phyloP scores from a whole-genome alignment of 176 grass and related monocot species.

The Oryza longistaminata region DNA sequence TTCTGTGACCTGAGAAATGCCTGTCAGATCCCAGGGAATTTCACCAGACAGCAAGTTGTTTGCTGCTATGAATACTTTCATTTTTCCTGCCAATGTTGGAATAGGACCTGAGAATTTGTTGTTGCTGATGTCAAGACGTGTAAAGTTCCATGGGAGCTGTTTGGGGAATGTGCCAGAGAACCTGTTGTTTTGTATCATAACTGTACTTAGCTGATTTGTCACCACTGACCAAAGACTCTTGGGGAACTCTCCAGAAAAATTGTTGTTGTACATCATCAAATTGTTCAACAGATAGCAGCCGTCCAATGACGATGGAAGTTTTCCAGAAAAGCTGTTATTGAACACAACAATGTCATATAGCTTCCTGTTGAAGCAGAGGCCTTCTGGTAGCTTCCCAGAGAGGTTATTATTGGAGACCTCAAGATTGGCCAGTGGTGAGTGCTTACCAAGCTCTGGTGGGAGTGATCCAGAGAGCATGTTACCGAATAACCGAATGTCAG shows the following conservation, averaged over 20 bases:
- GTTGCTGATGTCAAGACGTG: slow-evolving; percentile 49
- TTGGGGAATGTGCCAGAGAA: slow-evolving; percentile 51
- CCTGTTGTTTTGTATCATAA: slow-evolving; percentile 56
- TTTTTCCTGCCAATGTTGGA: slow-evolving; percentile 21
- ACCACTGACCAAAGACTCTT: slow-evolving; percentile 40
- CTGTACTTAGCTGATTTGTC: slow-evolving; percentile 13
- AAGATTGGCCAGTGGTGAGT: slow-evolving; percentile 48
- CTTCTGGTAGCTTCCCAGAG: slow-evolving; percentile 44
- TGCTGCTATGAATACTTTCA: slow-evolving; percentile 45
- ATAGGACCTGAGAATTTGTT: slow-evolving; percentile 55
- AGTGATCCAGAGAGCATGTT: slow-evolving; percentile 52
- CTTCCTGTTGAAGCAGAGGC: slow-evolving; percentile 45
- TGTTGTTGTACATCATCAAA: slow-evolving; percentile 58
- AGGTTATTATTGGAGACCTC: slow-evolving; percentile 49
- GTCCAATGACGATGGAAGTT: slow-evolving; percentile 41
- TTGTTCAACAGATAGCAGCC: slow-evolving; percentile 26
- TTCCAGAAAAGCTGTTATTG: slow-evolving; percentile 56
- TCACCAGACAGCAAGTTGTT: slow-evolving; percentile 56
- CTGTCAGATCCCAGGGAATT: slow-evolving; percentile 45
- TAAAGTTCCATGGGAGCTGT: slow-evolving; percentile 42
- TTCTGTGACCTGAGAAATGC: slow-evolving; percentile 24
- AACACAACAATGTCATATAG: slow-evolving; percentile 49
- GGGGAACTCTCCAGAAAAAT: slow-evolving; percentile 55
- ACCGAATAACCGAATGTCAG: slow-evolving; percentile 28
- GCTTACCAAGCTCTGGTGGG: slow-evolving; percentile 64